Percentiles rank a stretch among this genome's conserved stretches.
Conservation (phyloP, 2,329 filamentous ascomycete species). For the Penicillium sp. region DNA sequence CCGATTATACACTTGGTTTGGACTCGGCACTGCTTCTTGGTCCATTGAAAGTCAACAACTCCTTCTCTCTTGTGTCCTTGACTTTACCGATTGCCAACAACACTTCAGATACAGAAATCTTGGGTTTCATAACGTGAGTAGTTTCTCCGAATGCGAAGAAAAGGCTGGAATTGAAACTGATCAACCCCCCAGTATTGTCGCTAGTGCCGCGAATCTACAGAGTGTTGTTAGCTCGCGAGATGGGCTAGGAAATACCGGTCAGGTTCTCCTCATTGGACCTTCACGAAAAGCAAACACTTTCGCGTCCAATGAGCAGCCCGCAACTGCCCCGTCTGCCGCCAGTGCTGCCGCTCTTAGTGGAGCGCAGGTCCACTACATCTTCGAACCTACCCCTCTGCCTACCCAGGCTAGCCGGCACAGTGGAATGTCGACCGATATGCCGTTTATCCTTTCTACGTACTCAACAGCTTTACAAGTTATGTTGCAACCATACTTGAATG, state of each 20-base stretch:
- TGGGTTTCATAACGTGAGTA: constrained; percentile 81
- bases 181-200: constrained; percentile 53
- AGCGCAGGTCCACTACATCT: constrained; percentile 56
- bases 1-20: constrained; percentile 43
- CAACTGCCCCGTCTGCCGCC: constrained; percentile 18
- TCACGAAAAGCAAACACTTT: constrained; percentile 66
- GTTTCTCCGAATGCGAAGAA: constrained; percentile 60
- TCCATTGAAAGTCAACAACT: constrained; percentile 69
- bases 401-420: constrained; percentile 30
- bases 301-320: constrained; percentile 27
- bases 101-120: constrained; percentile 58
- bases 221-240: constrained; percentile 47
- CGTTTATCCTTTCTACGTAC: constrained; percentile 63
- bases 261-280: constrained; percentile 70
- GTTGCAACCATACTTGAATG: constrained; percentile 47
- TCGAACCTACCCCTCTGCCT: constrained; percentile 55
- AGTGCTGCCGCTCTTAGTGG: constrained; percentile 41
- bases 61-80: constrained; percentile 74
- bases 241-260: constrained; percentile 63
- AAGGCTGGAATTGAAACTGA: not conserved
- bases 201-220: constrained; percentile 28
- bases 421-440: constrained; percentile 33
- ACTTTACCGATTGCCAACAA: constrained; percentile 77
- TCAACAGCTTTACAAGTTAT: constrained; percentile 64
- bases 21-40: constrained; percentile 70